Base-by-base conservation (phyloP, 352 stramenopile species). In the Pythium brassicae region DNA sequence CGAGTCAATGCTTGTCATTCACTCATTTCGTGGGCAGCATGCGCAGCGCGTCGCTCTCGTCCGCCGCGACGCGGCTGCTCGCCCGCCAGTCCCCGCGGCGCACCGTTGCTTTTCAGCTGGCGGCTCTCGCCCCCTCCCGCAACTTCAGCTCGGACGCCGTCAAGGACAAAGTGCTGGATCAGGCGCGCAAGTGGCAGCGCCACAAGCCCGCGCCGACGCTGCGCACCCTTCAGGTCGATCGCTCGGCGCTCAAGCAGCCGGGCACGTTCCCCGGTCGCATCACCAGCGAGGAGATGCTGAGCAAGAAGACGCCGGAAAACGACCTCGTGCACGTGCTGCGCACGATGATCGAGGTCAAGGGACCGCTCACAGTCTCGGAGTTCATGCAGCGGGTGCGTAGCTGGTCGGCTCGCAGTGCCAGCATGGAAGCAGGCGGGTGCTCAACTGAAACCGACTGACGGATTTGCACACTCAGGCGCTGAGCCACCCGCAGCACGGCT, bases 321-420 rank as follows among this genome's bases (percentile, higher is more conserved):
- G 57, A 75, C 20, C 66, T 94, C 17, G 79, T 89, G 40, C 78
- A 88, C 29, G 43, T 91, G 32, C 71, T 98, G 27, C 80, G 89
- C 48, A 84, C 83, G 39, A 94, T 96, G 66, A 98, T 98, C 66
- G 84, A 94, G 58, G 88, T 98, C 15, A 87, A 94, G 22, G 84
- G 89, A 2, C 92, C 95, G 35, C 89, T 98, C 44, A 97, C 90
- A 0, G 83, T 97, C n/a, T 78, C 91, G 43, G 95, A 98, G 66
- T 98, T 96, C 69, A 98, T 98, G 93, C 74, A 84, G 35, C 78
- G 84, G 15, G 73, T 83, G 61, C 51, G 53, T 68, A 35, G 20
- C 0, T 53, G 34, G 15, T 20, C 7, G 44, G 8, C 10, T 22
- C 15, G 35, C 20, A 43, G 10, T 20, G 53, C 17, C 17, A 26